Conservation (phyloP, 1,139 yeast genomes). For the Lodderomyces margitis region DNA sequence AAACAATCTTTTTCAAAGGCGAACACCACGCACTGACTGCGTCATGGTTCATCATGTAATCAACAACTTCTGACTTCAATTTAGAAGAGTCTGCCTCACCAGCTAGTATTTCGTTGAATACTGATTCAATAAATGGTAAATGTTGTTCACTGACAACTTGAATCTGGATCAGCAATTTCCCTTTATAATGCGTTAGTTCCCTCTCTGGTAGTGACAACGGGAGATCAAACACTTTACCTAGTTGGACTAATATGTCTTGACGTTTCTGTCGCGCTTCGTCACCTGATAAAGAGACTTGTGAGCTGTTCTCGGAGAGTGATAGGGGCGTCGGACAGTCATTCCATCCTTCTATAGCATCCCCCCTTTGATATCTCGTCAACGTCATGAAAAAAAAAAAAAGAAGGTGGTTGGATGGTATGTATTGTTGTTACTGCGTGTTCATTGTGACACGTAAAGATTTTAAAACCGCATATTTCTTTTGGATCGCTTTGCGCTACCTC, state of each 20-base stretch:
- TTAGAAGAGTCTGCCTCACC: conserved; percentile 7
- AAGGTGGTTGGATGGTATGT: too few relatives aligned
- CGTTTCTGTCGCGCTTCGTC: conserved; percentile 10
- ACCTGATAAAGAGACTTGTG: conserved; percentile 4
- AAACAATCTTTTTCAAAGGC: conserved; percentile 49
- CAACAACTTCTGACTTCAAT: conserved; percentile 22
- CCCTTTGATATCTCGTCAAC: conserved; percentile 38
- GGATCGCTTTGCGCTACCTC: too few relatives aligned
- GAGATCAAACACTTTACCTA: conserved; percentile 16
- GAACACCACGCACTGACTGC: conserved; percentile 58
- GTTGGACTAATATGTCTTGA: conserved; percentile 6
- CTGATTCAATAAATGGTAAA: conserved; percentile 18
- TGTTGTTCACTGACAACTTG: conserved; percentile 19
- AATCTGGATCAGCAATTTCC: conserved; percentile 23
- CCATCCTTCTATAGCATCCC: conserved; percentile 47
- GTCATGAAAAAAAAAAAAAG: too few relatives aligned
- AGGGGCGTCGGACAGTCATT: conserved; percentile 39
- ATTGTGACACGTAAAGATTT: too few relatives aligned
- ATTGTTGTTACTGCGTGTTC: too few relatives aligned
- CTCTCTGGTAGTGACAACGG: conserved; percentile 29
- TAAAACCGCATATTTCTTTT: too few relatives aligned
- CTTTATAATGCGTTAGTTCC: conserved; percentile 36
- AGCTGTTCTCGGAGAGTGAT: conserved; percentile 5
- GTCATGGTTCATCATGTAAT: conserved; percentile 49
- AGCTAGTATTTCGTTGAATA: conserved; percentile 13